A percentile compares a stretch with the other conserved stretches of the same genome.
These are phyloP conservation scores for Glutinoglossum americanum DNA, from an alignment of 495 filamentous ascomycete genomes.

Conservation along the genomic window DNA sequence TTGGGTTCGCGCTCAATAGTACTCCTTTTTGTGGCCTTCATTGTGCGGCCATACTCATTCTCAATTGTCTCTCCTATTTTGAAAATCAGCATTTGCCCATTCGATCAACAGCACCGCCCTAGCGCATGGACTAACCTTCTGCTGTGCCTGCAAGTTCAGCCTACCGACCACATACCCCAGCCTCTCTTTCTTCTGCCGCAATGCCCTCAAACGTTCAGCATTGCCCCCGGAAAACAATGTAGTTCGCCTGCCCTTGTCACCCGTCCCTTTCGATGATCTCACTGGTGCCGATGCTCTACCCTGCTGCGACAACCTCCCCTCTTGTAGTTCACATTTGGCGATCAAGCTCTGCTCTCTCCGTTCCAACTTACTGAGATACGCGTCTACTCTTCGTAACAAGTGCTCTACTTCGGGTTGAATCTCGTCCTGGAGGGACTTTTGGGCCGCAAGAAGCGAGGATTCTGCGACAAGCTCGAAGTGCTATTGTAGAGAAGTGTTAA, in stretches of 20 bases:
- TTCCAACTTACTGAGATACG: constrained; percentile 51
- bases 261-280: neutral
- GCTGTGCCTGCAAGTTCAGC: constrained; percentile 36
- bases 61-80: constrained; percentile 39
- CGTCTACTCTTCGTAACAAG: constrained; percentile 39
- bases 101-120: constrained; percentile 7
- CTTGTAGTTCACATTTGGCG: constrained; percentile 47
- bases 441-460: constrained; percentile 41
- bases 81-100: constrained; percentile 22
- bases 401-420: constrained; percentile 51
- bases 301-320: constrained; percentile 35
- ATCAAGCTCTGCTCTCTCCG: constrained; percentile 46
- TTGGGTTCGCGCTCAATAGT: neutral
- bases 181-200: constrained; percentile 57
- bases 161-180: constrained; percentile 57
- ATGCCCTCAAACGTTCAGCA: constrained; percentile 28
- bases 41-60: constrained; percentile 43
- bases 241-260: constrained; percentile 7
- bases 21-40: neutral
- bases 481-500: constrained; percentile 16
- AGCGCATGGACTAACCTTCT: neutral
- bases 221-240: constrained; percentile 9
- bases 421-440: constrained; percentile 45
- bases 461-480: constrained; percentile 66
- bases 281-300: neutral